phyloP scores from a whole-genome alignment of 1,139 yeast species.

The Magnusiomyces fungicola region DNA sequence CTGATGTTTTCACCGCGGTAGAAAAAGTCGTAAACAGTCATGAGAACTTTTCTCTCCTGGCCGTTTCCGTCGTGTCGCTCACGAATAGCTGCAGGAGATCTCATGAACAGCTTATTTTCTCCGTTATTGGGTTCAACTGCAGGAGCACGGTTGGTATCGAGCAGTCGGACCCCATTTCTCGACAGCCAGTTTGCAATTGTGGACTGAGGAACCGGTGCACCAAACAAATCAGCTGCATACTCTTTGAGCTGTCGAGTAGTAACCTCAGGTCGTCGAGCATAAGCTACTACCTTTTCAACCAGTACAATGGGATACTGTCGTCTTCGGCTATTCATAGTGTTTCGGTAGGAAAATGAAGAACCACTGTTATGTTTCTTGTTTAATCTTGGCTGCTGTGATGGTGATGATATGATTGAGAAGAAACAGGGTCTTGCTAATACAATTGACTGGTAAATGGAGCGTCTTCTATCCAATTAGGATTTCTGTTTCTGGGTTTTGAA shows the following conservation, averaged over 20 bases:
- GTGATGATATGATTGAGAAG: too few relatives aligned
- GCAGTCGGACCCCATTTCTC: background rate
- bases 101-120: background rate
- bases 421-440: too few relatives aligned
- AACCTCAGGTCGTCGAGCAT: background rate
- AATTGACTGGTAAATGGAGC: too few relatives aligned
- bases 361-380: too few relatives aligned
- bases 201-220: background rate
- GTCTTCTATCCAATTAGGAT: too few relatives aligned
- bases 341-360: background rate
- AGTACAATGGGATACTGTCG: background rate
- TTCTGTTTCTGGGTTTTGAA: too few relatives aligned
- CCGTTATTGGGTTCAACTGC: background rate
- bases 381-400: too few relatives aligned
- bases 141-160: background rate
- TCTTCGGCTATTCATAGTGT: background rate
- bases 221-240: background rate
- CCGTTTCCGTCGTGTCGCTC: background rate
- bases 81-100: slow-evolving; percentile 2
- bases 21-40: background rate
- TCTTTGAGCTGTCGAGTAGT: background rate
- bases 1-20: background rate
- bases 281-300: background rate
- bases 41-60: background rate
- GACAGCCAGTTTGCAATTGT: slow-evolving; percentile 3